Evolutionary conservation across 768 basidiomycete genomes (phyloP).

Genomic region (Phaeotremella skinneri): DNA sequence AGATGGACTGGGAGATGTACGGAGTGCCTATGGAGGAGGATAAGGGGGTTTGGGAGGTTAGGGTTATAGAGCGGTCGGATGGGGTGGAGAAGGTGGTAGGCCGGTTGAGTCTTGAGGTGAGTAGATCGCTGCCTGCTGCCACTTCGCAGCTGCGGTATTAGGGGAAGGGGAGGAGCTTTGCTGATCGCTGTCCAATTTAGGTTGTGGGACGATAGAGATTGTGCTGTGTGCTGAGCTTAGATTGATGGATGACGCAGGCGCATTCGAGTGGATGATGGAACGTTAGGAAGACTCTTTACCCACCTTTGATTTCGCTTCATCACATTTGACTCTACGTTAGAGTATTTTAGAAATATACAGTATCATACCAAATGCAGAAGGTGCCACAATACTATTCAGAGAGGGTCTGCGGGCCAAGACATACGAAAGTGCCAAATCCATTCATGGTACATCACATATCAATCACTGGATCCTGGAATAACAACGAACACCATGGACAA

Average conservation of each 20-base stretch:
- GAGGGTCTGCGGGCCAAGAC: too few species aligned
- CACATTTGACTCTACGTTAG: neutral
- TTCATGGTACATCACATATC: neutral
- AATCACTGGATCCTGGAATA: too few species aligned
- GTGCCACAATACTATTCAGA: too few species aligned
- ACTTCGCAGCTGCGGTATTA: too few species aligned
- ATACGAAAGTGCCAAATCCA: too few species aligned
- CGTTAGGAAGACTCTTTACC: too few species aligned
- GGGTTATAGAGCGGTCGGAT: slow-evolving; percentile 29
- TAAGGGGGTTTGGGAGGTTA: slow-evolving; percentile 31
- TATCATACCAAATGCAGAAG: too few species aligned
- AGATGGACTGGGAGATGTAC: slow-evolving; percentile 42
- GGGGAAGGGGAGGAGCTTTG: neutral
- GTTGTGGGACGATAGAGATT: slow-evolving; percentile 18
- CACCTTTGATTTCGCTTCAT: neutral
- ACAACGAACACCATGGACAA: neutral
- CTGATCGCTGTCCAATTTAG: slow-evolving; percentile 13
- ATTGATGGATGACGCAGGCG: too few species aligned
- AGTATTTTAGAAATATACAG: too few species aligned
- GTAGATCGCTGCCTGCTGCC: slow-evolving; percentile 1
- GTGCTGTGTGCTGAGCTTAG: neutral
- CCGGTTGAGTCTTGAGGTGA: slow-evolving; percentile 37
- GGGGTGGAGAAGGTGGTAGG: slow-evolving; percentile 31
- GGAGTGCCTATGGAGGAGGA: slow-evolving; percentile 42
- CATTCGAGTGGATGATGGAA: too few species aligned